These are phyloP conservation scores for Aspergillus sp. DNA, from an alignment of 2,329 filamentous ascomycete genomes.

Conservation along the genomic window DNA sequence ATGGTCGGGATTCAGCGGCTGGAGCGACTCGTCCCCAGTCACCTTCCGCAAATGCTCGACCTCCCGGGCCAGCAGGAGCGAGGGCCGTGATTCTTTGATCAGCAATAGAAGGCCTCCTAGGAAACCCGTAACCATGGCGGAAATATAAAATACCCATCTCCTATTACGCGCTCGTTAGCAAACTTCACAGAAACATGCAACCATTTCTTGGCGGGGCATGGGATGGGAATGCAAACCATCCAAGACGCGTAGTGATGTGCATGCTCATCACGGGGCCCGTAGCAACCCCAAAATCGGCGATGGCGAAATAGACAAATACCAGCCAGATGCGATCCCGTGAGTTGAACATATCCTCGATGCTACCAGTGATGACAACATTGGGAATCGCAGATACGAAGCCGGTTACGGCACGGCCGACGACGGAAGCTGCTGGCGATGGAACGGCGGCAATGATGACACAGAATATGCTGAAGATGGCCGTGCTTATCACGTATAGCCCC, in stretches of 20 bases:
- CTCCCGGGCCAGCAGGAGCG: constrained; percentile 31
- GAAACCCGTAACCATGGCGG: constrained; percentile 30
- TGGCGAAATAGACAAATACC: constrained; percentile 37
- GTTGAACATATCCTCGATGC: constrained; percentile 45
- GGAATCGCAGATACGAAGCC: constrained; percentile 43
- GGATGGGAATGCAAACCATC: constrained; percentile 26
- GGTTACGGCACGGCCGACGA: constrained; percentile 35
- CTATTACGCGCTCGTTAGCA: constrained; percentile 13
- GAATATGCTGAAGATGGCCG: constrained; percentile 14
- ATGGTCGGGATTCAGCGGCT: constrained; percentile 34
- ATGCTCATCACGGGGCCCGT: constrained; percentile 39
- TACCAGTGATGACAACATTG: constrained; percentile 39
- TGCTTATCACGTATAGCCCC: constrained; percentile 22
- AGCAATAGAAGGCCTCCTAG: constrained; percentile 27
- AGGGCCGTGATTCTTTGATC: constrained; percentile 40
- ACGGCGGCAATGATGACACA: constrained; percentile 30
- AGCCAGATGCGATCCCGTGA: constrained; percentile 39
- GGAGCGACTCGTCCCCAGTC: constrained; percentile 19
- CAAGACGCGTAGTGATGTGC: constrained; percentile 28
- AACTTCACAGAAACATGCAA: background rate
- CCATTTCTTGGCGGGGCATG: background rate
- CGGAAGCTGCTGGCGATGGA: constrained; percentile 26
- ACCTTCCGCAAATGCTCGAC: constrained; percentile 21
- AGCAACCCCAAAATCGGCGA: constrained; percentile 35
- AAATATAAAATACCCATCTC: constrained; percentile 41